These are phyloP conservation scores for Zymoseptoria crescenta DNA, from an alignment of 2,329 filamentous ascomycete species.

Conservation along the genomic window DNA sequence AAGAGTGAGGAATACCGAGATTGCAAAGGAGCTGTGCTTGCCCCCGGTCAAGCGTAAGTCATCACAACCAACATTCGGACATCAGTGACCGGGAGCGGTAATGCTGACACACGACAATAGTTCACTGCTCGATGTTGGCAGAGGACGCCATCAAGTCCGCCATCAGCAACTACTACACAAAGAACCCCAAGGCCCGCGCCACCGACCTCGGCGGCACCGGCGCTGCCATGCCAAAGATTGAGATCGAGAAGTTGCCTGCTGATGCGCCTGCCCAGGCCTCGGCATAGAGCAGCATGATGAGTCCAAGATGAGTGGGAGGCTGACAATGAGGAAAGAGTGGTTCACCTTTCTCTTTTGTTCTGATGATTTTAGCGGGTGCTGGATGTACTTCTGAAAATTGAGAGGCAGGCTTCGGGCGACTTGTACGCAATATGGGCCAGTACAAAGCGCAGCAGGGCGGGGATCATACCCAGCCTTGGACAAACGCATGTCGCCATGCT, in stretches of 20 bases:
- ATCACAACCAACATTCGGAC: background rate
- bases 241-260: constrained; percentile 47
- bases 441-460: background rate
- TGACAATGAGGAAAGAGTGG: background rate
- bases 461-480: background rate
- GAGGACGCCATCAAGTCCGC: constrained; percentile 90
- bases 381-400: background rate
- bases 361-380: background rate
- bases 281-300: background rate
- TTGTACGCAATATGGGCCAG: background rate
- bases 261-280: constrained; percentile 15
- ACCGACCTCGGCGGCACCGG: constrained; percentile 73
- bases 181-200: constrained; percentile 68
- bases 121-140: constrained; percentile 87
- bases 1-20: constrained; percentile 93
- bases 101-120: constrained; percentile 34
- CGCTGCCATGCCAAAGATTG: constrained; percentile 58
- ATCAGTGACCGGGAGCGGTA: background rate
- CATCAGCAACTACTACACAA: constrained; percentile 83
- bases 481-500: background rate
- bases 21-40: constrained; percentile 88
- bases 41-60: constrained; percentile 77
- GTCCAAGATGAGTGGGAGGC: background rate
- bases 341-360: background rate
- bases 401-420: background rate